Percentiles rank a stretch among this genome's conserved stretches.
Conservation (phyloP, 1,139 yeast genomes). For the Kodamaea derodonti region DNA sequence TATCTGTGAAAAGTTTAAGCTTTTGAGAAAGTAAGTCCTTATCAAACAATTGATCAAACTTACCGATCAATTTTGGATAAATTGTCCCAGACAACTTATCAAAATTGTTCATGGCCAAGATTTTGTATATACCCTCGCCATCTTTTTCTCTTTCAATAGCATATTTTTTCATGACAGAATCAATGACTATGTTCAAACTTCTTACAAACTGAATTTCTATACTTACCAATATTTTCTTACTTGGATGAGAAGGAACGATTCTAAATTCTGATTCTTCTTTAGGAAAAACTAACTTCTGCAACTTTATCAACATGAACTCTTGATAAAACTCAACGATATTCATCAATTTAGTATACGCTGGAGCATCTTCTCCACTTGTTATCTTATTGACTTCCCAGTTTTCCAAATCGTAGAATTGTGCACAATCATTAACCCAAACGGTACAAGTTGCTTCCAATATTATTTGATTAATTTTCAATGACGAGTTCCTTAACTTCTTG, state of each 20-base stretch:
- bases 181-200: conserved; percentile 47
- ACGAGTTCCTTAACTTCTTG: conserved; percentile 31
- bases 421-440: conserved; percentile 47
- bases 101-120: conserved; percentile 45
- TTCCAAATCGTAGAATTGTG: conserved; percentile 44
- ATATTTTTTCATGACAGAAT: conserved; percentile 45
- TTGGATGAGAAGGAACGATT: conserved; percentile 30
- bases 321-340: conserved; percentile 43
- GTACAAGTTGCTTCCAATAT: conserved; percentile 44
- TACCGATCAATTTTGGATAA: conserved; percentile 31
- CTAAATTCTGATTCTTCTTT: conserved; percentile 19
- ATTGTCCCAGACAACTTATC: conserved; percentile 33
- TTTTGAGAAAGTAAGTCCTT: conserved; percentile 38
- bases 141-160: conserved; percentile 28
- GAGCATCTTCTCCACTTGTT: conserved; percentile 3
- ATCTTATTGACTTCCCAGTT: conserved; percentile 32
- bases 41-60: conserved; percentile 34
- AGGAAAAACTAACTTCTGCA: conserved; percentile 31
- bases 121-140: conserved; percentile 31
- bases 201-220: conserved; percentile 48
- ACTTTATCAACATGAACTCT: conserved; percentile 28
- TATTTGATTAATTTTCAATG: conserved; percentile 34
- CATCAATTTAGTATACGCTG: conserved; percentile 33
- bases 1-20: conserved; percentile 40
- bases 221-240: conserved; percentile 39